Evolutionary conservation across 257 asterid species (phyloP).

Genomic region (Solanum bulbocastanum): DNA sequence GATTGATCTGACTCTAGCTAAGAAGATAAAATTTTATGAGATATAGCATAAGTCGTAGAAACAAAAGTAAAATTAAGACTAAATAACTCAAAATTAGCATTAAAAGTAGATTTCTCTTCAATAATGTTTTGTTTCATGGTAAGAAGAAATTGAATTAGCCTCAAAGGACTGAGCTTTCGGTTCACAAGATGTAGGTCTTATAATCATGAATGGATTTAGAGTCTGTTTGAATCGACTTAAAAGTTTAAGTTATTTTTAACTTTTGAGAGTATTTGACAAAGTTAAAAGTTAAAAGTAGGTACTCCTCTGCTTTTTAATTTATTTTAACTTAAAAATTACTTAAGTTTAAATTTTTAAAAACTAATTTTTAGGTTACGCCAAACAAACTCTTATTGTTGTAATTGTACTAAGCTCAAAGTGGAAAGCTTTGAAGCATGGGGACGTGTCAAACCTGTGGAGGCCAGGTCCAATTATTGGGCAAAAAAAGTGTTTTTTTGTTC

Average conservation of each 20-base stretch:
- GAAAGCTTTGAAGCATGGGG: background rate
- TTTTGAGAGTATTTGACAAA: no score
- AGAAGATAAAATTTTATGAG: background rate
- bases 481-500: background rate
- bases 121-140: background rate
- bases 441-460: background rate
- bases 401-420: background rate
- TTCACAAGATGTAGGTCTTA: background rate
- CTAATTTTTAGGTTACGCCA: no score
- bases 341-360: no score
- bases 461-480: background rate
- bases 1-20: background rate
- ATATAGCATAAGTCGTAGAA: background rate
- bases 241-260: no score
- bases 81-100: background rate
- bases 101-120: background rate
- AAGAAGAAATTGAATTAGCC: background rate
- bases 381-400: background rate
- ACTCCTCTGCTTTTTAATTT: no score
- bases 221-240: no score
- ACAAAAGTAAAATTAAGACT: background rate
- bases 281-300: no score
- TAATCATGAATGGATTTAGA: background rate
- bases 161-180: background rate
- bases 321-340: no score